Percentiles rank a stretch among this genome's conserved stretches.
Conservation (phyloP, 2,329 filamentous ascomycete genomes). For the Alternaria infectoria region DNA sequence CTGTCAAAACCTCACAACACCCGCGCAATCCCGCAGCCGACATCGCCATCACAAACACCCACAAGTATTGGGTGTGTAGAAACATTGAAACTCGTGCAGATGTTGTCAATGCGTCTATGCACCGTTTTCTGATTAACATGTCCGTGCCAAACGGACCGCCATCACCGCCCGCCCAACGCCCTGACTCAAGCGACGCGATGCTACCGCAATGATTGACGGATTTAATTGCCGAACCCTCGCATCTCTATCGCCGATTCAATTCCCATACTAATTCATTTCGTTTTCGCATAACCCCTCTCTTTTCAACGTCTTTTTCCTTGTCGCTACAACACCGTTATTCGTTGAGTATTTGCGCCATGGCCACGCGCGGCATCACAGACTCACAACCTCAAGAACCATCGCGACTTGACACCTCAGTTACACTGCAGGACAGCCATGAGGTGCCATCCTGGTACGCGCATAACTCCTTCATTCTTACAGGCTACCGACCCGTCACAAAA, state of each 20-base stretch:
- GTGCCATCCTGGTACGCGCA: constrained; percentile 10
- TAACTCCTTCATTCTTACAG: constrained; percentile 56
- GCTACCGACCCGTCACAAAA: constrained; percentile 66
- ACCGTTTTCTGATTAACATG: neutral
- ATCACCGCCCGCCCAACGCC: neutral
- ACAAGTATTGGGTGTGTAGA: neutral
- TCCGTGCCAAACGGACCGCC: neutral
- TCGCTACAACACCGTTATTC: neutral
- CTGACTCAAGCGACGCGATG: neutral
- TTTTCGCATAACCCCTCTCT: neutral
- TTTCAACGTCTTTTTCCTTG: neutral
- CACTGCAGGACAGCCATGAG: neutral
- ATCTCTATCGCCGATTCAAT: neutral
- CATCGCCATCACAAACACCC: neutral
- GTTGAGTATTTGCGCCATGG: neutral
- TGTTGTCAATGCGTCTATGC: no score
- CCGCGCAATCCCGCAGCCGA: neutral
- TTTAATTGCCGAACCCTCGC: neutral
- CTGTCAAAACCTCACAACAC: neutral
- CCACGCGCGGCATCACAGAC: neutral
- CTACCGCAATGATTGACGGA: neutral
- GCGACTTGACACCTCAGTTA: neutral
- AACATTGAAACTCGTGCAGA: no score
- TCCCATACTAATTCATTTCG: neutral
- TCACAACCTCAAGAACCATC: neutral